Conservation (phyloP, 371 early-diverging fungal genomes). For the Actinomortierella wolfii region DNA sequence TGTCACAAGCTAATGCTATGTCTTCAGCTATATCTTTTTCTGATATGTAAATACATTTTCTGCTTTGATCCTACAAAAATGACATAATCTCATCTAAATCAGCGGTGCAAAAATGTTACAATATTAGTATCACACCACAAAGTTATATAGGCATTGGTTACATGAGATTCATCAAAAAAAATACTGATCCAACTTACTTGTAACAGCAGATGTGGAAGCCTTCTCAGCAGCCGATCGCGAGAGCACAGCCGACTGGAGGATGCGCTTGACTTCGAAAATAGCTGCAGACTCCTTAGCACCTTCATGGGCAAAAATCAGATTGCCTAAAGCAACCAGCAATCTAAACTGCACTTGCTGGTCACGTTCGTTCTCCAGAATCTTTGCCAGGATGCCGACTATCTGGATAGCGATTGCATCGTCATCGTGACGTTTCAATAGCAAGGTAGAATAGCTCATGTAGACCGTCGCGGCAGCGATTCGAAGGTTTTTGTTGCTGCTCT, state of each 20-base stretch:
- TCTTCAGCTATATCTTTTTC: no score
- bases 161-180: no score
- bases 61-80: no score
- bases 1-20: no score
- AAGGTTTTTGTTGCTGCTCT: slow-evolving; percentile 39
- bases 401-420: slow-evolving; percentile 32
- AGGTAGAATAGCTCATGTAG: slow-evolving; percentile 39
- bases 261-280: slow-evolving; percentile 30
- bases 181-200: slow-evolving; percentile 22
- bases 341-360: slow-evolving; percentile 47
- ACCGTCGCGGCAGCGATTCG: slow-evolving; percentile 24
- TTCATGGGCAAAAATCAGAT: slow-evolving; percentile 38
- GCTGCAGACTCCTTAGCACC: slow-evolving; percentile 41
- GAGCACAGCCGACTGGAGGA: slow-evolving; percentile 29
- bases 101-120: no score
- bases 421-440: slow-evolving; percentile 33
- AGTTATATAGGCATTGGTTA: no score
- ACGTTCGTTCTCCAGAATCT: slow-evolving; percentile 30
- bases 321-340: slow-evolving; percentile 38
- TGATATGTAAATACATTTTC: no score
- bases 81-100: no score
- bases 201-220: slow-evolving; percentile 20
- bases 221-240: slow-evolving; percentile 31
- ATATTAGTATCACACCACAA: no score
- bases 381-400: slow-evolving; percentile 23